Evolutionary conservation across 306 rosid species (phyloP).

Genomic region (Casuarina glauca): DNA sequence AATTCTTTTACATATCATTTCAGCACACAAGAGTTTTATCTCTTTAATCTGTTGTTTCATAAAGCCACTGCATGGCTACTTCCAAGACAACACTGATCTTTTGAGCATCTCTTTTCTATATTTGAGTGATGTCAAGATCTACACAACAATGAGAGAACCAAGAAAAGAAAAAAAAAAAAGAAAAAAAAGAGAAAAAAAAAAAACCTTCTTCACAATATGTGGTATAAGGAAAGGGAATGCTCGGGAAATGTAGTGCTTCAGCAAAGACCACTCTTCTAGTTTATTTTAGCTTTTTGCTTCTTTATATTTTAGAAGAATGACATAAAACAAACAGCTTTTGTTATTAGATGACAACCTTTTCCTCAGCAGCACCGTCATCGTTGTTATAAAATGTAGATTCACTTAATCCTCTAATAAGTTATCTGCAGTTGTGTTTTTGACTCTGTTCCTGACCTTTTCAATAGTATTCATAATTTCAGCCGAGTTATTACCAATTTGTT

Average conservation of each 20-base stretch:
- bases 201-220: neutral
- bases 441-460: neutral
- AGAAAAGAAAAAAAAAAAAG: neutral
- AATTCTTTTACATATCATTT: too few species aligned
- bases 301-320: neutral
- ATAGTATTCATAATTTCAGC: neutral
- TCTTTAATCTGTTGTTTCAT: neutral
- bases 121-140: neutral
- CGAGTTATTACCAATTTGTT: slow-evolving; percentile 13
- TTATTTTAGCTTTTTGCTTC: neutral
- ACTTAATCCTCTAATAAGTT: neutral
- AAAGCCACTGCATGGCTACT: neutral
- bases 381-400: neutral
- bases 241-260: neutral
- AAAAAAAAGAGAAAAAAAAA: too few species aligned
- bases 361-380: neutral
- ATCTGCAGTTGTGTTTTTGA: neutral
- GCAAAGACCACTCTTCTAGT: neutral
- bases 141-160: neutral
- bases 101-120: neutral
- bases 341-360: neutral
- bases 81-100: neutral
- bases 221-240: neutral
- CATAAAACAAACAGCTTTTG: neutral
- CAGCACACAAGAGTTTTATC: too few species aligned